Conservation (phyloP, 805 yeast species). For the Jamesozyma spencerorum region DNA sequence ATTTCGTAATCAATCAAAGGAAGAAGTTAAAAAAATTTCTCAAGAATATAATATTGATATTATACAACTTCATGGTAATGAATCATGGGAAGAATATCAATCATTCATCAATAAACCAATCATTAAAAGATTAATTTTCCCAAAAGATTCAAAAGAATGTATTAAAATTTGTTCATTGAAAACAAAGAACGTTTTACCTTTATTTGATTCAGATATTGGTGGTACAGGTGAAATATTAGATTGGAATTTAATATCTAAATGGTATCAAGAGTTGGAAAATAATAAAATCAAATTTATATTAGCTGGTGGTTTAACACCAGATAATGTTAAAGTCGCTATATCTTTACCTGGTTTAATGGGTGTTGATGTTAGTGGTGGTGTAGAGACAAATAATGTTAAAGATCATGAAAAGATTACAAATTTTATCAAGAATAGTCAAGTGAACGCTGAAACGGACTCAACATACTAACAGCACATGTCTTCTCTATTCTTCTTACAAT, state of each 20-base stretch:
- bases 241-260: conserved; percentile 48
- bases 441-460: no score
- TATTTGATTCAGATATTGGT: conserved; percentile 82
- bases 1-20: conserved; percentile 69
- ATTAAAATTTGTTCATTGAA: conserved; percentile 18
- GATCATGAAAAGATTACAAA: conserved; percentile 51
- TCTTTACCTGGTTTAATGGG: conserved; percentile 56
- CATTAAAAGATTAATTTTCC: conserved; percentile 58
- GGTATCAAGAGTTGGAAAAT: conserved; percentile 23
- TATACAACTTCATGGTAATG: conserved; percentile 83
- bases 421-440: conserved; percentile 51
- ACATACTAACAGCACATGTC: background rate
- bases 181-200: conserved; percentile 28
- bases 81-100: conserved; percentile 33
- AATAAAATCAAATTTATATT: conserved; percentile 43
- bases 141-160: conserved; percentile 40
- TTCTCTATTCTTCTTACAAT: no score
- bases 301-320: conserved; percentile 85
- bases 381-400: conserved; percentile 70
- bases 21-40: conserved; percentile 41
- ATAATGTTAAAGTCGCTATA: conserved; percentile 54
- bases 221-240: conserved; percentile 81
- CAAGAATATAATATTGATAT: conserved; percentile 51
- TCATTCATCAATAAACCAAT: conserved; percentile 43
- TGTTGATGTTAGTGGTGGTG: conserved; percentile 93